Evolutionary conservation across 768 basidiomycete species (phyloP), one percentile per base, ranked within the genome.

Genomic region (Phanerodontia chrysosporium): DNA sequence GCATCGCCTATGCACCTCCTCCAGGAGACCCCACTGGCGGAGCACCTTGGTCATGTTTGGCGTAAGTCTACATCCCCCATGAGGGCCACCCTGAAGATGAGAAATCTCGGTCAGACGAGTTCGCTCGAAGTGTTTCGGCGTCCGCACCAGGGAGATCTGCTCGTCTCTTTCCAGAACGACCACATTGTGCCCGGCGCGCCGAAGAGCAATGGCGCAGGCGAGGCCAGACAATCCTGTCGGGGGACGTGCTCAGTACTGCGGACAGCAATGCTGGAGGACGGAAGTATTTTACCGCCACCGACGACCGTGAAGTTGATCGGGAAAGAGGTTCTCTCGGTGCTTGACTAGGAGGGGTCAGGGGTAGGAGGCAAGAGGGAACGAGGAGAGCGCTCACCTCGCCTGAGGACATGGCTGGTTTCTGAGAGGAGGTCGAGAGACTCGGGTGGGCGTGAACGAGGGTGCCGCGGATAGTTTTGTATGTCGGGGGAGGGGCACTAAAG

Each of bases 41-140:
- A 76, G 66, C 2, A 77, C 69, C 55, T 74, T 72, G 45, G 71
- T 69, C 65, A 74, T 65, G 55, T 76, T 77, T 1, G 76, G 75
- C 28, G 74, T 69, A 52, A 75, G 62, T 1, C 72, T 65, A 24
- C 71, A 52, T 4, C 73, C 73, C 13, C 69, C 63, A 27, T 58
- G 16, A 13, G 36, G 55, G 1, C 61, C 58, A 27, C 55, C 51
- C 67, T 68, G 35, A 10, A 18, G 10, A 18, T 42, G 39, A 10
- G 18, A n/a, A n/a, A 42, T 42, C 10, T 8, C 39, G 18, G 45
- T 27, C n/a, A 27, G 24, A 54, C 21, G 13, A 1, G 21, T 21
- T 24, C 3, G 30, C 3, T 30, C 3, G 9, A 46, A 21, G 46
- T 25, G n/a, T n/a, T n/a, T n/a, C n/a, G n/a, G n/a, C n/a, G n/a